Conservation (phyloP, 352 stramenopile species). For the Phytophthora idaei region DNA sequence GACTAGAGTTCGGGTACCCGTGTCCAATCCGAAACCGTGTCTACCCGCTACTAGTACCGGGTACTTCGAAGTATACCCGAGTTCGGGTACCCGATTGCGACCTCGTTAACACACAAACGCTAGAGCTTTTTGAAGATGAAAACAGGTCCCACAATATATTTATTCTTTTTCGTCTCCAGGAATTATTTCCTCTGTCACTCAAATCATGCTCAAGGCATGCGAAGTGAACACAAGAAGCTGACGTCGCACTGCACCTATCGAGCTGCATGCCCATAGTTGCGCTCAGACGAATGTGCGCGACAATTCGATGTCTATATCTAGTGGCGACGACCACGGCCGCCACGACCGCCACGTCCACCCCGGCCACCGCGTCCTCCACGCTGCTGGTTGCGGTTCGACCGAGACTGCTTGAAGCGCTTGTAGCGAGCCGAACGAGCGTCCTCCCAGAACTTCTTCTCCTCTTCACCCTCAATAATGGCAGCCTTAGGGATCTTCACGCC, state of each 20-base stretch:
- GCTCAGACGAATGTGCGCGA: neutral
- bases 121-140: conserved; percentile 18
- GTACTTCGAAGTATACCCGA: too few species aligned
- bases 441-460: conserved; percentile 88
- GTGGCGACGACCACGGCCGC: conserved; percentile 47
- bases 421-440: conserved; percentile 70
- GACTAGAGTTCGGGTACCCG: too few species aligned
- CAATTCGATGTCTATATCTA: conserved; percentile 37
- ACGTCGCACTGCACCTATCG: conserved; percentile 6
- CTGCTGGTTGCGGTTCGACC: conserved; percentile 75
- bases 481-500: conserved; percentile 65
- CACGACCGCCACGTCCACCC: conserved; percentile 44
- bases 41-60: too few species aligned
- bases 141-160: conserved; percentile 37
- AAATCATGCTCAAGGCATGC: conserved; percentile 6
- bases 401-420: conserved; percentile 82
- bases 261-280: conserved; percentile 2
- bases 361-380: conserved; percentile 39
- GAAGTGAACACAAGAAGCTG: conserved; percentile 13
- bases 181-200: conserved; percentile 17
- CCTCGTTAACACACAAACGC: conserved; percentile 7
- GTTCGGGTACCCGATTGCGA: too few species aligned
- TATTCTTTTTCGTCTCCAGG: conserved; percentile 28
- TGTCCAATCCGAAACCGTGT: too few species aligned
- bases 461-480: conserved; percentile 67